These are phyloP conservation scores for Physcomitrellopsis africana DNA, from an alignment of 225 moss, liverwort and hornwort genomes.

Conservation along the genomic window DNA sequence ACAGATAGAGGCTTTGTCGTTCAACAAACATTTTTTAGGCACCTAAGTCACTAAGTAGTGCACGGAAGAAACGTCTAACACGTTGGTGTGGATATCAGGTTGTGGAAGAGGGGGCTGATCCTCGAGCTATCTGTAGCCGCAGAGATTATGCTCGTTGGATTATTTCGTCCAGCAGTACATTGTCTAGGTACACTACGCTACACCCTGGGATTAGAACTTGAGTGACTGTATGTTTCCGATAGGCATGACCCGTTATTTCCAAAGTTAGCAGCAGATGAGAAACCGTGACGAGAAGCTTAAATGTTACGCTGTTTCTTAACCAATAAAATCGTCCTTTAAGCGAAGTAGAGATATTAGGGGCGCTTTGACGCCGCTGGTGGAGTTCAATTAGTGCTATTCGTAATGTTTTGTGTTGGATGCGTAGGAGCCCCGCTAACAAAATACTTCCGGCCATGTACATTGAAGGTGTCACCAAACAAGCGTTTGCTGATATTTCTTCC, in stretches of 20 bases:
- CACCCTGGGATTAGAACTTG: slow-evolving; percentile 16
- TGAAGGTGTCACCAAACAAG: slow-evolving; percentile 68
- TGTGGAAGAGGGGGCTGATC: slow-evolving; percentile 59
- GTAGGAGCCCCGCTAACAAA: slow-evolving; percentile 71
- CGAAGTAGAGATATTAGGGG: slow-evolving; percentile 1
- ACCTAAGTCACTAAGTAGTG: neutral
- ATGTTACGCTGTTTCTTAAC: neutral
- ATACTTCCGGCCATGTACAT: slow-evolving; percentile 85
- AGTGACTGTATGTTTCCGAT: neutral
- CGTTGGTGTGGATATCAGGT: slow-evolving; percentile 51
- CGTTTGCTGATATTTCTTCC: slow-evolving; percentile 74
- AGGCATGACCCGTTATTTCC: neutral
- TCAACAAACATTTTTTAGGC: neutral
- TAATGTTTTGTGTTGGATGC: slow-evolving; percentile 15
- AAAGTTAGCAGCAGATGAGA: neutral
- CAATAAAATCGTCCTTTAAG: neutral
- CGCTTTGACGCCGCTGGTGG: slow-evolving; percentile 12
- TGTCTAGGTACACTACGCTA: slow-evolving; percentile 28
- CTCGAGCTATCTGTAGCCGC: slow-evolving; percentile 45
- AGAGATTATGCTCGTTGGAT: slow-evolving; percentile 56
- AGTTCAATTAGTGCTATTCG: neutral
- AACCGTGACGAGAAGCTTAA: slow-evolving; percentile 3
- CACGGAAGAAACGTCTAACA: slow-evolving; percentile 9
- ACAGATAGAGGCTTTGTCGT: neutral
- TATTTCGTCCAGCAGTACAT: slow-evolving; percentile 34